These are phyloP conservation scores for Erysimum pusillum DNA, from an alignment of 441 rosid species.

Conservation along the genomic window DNA sequence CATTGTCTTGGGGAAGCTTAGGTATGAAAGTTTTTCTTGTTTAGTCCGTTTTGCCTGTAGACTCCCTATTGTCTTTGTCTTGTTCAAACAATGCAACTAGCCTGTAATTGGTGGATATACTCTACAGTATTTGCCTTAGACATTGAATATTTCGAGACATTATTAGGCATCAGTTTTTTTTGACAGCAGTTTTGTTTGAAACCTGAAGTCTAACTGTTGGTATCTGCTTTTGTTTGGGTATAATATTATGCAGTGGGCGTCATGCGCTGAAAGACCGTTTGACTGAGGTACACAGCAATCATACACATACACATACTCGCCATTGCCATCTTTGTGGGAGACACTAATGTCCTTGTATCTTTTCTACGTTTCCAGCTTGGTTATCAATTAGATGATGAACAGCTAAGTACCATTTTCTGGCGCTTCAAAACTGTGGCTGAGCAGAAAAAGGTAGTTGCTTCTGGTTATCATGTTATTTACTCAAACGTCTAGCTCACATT, in stretches of 20 bases:
- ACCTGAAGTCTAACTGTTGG: constrained; percentile 28
- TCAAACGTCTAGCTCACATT: neutral
- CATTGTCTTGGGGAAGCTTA: constrained; percentile 95
- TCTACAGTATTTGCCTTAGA: neutral
- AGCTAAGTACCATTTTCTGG: constrained; percentile 82
- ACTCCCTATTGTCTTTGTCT: neutral
- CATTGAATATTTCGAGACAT: neutral
- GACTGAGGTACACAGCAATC: constrained; percentile 64
- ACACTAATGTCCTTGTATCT: constrained; percentile 22
- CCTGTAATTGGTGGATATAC: constrained; percentile 10
- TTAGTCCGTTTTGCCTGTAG: constrained; percentile 26
- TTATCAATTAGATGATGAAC: constrained; percentile 78
- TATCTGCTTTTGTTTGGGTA: constrained; percentile 34
- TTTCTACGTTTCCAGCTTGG: constrained; percentile 71
- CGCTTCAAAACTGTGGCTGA: constrained; percentile 89
- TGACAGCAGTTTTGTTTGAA: constrained; percentile 6
- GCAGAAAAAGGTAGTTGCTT: constrained; percentile 74
- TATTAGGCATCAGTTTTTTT: neutral
- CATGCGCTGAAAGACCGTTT: constrained; percentile 87
- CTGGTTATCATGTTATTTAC: neutral
- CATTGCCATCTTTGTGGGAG: constrained; percentile 12
- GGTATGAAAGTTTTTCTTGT: constrained; percentile 52
- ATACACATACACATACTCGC: neutral
- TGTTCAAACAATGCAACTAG: constrained; percentile 24
- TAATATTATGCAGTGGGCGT: constrained; percentile 75